Evolutionary conservation across 179 eudicot species (phyloP), one percentile per base, ranked within the genome.

Genomic region (Carnegiea gigantea): DNA sequence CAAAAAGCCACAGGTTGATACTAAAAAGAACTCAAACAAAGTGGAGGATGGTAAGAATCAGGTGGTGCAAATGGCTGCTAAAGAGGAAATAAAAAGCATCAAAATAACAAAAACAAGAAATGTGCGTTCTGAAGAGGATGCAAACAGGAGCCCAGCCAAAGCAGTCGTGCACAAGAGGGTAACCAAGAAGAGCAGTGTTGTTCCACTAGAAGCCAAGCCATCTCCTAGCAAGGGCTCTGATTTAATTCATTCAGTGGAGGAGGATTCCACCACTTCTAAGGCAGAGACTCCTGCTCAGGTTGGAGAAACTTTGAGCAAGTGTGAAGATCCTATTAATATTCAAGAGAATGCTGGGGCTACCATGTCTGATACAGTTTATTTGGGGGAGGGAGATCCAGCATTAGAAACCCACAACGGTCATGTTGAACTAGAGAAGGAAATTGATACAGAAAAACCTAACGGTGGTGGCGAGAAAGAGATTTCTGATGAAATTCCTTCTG

Each of bases 151-250:
- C 84, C 84, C 87, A 30, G 84, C 88, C 36, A 94, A 94, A 84
- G 90, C 92, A 57, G 90, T 88, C 40, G 81, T 87, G 59, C 87
- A 88, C 57, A 90, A 83, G 87, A 96, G 90, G 91, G 94, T 88
- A 44, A 85, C 93, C 79, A 96, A 92, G 89, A 96, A 93, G 85
- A 90, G 97, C 88, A 96, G 92, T 83, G 95, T 96, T 73, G 99
- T 94, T 71, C 99, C 98, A 68, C 78, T 96, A 84, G 97, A 96
- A 87, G 84, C 95, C 0, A 96, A 94, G 93, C 91, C 95, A 72
- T 87, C 91, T 85, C 86, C 86, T 49, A 90, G 93, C 20, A 94
- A 92, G 87, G 91, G 90, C 70, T 84, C 97, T 36, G 86, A 89
- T 82, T 81, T 49, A 51, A 86, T 85, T 53, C 87, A 91, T 73